These are phyloP conservation scores for Aureobasidium sp. DNA, from an alignment of 2,329 filamentous ascomycete genomes.

Conservation along the genomic window DNA sequence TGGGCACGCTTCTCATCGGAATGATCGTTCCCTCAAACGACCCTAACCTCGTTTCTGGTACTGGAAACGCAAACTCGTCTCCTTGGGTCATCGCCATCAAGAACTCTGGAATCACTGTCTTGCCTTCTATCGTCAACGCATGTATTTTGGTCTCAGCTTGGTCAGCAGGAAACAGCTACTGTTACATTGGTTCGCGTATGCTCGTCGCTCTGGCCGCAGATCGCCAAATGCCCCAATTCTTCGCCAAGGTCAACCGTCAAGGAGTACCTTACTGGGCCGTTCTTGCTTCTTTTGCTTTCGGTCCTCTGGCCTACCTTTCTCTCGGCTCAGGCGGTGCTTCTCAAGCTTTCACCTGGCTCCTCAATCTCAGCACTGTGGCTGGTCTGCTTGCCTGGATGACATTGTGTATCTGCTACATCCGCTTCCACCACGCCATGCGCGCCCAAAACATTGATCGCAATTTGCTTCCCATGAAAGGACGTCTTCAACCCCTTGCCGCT, in stretches of 20 bases:
- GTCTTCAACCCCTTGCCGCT: conserved; percentile 29
- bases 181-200: conserved; percentile 50
- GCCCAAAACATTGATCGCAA: conserved; percentile 33
- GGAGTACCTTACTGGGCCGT: conserved; percentile 51
- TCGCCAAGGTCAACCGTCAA: conserved; percentile 45
- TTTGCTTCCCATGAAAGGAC: conserved; percentile 34
- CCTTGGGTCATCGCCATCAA: conserved; percentile 68
- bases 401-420: conserved; percentile 39
- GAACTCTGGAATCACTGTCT: conserved; percentile 58
- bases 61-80: conserved; percentile 30
- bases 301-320: conserved; percentile 40
- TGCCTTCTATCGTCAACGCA: conserved; percentile 69
- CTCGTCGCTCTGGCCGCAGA: conserved; percentile 55
- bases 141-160: conserved; percentile 66
- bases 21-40: conserved; percentile 53
- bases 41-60: conserved; percentile 42
- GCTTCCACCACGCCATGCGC: conserved; percentile 37
- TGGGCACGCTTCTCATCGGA: conserved; percentile 51
- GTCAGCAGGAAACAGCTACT: conserved; percentile 56
- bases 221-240: conserved; percentile 51
- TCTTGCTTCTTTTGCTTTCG: conserved; percentile 34
- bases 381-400: conserved; percentile 23
- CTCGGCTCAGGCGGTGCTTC: conserved; percentile 22
- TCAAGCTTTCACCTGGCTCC: conserved; percentile 22
- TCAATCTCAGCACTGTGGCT: conserved; percentile 22